A percentile compares a stretch with the other conserved stretches of the same genome.
phyloP scores from a whole-genome alignment of 2,329 filamentous ascomycete genomes.

The Cladosporium sp. region DNA sequence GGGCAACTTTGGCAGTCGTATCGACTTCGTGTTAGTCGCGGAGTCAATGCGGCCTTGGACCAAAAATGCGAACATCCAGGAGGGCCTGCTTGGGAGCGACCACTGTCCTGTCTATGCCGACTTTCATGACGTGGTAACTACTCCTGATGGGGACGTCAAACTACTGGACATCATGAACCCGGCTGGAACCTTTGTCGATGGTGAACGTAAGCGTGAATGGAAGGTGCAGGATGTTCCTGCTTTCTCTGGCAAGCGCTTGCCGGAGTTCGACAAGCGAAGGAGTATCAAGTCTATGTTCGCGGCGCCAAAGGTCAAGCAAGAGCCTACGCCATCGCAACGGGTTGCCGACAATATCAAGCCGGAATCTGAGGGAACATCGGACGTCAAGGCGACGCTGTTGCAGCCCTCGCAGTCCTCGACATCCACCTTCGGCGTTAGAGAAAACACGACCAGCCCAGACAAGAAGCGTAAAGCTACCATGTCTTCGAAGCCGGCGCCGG shows the following conservation, averaged over 20 bases:
- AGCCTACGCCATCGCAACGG: constrained; percentile 11
- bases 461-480: constrained; percentile 41
- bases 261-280: constrained; percentile 81
- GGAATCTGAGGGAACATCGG: not conserved
- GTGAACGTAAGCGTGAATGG: constrained; percentile 68
- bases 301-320: constrained; percentile 41
- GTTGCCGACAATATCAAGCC: not conserved
- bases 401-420: not conserved
- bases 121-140: constrained; percentile 63
- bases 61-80: constrained; percentile 79
- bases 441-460: constrained; percentile 1
- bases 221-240: constrained; percentile 66
- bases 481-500: constrained; percentile 33
- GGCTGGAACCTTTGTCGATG: constrained; percentile 67
- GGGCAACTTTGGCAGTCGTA: constrained; percentile 87
- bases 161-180: constrained; percentile 80
- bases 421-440: not conserved
- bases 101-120: constrained; percentile 90
- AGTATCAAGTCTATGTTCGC: constrained; percentile 94
- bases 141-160: constrained; percentile 50
- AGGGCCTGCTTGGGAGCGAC: constrained; percentile 90
- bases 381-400: not conserved
- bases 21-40: constrained; percentile 90
- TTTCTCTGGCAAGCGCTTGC: constrained; percentile 78
- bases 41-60: constrained; percentile 80